phyloP scores from a whole-genome alignment of 2,329 filamentous ascomycete genomes.

The Colletotrichum sp. region DNA sequence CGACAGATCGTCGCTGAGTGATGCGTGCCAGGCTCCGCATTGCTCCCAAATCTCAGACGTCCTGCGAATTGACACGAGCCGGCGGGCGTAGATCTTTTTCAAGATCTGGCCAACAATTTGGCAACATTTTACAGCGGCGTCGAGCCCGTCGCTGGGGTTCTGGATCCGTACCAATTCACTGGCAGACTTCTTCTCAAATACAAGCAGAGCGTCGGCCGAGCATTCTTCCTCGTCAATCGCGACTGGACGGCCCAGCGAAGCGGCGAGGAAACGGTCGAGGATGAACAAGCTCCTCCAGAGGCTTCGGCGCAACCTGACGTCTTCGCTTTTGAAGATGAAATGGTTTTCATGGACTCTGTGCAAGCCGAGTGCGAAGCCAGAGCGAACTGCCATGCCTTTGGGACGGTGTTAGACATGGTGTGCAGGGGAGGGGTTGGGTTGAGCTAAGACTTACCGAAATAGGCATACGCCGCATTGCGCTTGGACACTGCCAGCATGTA shows the following conservation, averaged over 20 bases:
- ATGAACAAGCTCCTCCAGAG: constrained; percentile 70
- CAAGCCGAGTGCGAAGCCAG: constrained; percentile 66
- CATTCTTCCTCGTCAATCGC: constrained; percentile 69
- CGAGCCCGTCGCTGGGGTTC: constrained; percentile 41
- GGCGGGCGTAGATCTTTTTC: constrained; percentile 63
- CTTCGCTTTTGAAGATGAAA: constrained; percentile 52
- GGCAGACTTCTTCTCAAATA: constrained; percentile 18
- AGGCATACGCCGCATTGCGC: constrained; percentile 67
- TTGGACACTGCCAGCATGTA: constrained; percentile 68
- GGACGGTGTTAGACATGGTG: constrained; percentile 12
- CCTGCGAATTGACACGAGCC: constrained; percentile 61
- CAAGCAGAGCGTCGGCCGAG: constrained; percentile 50
- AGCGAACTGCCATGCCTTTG: constrained; percentile 66
- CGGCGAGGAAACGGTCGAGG: constrained; percentile 67
- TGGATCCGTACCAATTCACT: constrained; percentile 11
- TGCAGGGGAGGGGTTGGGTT: not conserved
- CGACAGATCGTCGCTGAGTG: constrained; percentile 52
- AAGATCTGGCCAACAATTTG: constrained; percentile 64
- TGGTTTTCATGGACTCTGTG: constrained; percentile 63
- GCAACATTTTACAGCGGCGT: constrained; percentile 62
- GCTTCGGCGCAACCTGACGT: constrained; percentile 56
- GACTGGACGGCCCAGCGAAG: constrained; percentile 65
- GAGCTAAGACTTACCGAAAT: constrained; percentile 53
- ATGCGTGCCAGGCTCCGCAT: constrained; percentile 56
- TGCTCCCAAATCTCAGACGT: constrained; percentile 62